These are phyloP conservation scores for Erysimum cheiranthoides DNA, from an alignment of 345 rosid species.

Conservation along the genomic window DNA sequence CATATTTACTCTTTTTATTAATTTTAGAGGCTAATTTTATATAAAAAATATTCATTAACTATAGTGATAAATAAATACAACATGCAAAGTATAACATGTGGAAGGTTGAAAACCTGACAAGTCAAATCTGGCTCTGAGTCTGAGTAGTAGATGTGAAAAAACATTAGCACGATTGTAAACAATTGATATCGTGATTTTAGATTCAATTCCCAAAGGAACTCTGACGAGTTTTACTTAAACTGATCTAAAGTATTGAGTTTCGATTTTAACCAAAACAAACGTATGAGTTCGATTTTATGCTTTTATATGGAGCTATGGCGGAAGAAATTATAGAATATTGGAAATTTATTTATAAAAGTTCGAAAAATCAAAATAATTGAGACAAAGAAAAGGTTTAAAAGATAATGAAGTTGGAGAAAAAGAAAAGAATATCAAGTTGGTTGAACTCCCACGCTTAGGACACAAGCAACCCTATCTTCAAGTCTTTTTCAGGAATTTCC, in stretches of 20 bases:
- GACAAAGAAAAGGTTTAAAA: neutral
- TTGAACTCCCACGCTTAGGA: constrained; percentile 26
- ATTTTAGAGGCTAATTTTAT: neutral
- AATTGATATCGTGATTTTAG: neutral
- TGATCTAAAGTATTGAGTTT: neutral
- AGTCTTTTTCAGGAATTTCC: constrained; percentile 33
- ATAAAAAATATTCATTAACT: neutral
- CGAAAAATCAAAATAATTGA: neutral
- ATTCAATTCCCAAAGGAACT: neutral
- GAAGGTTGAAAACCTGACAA: neutral
- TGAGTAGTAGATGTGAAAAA: neutral
- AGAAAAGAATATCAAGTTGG: constrained; percentile 28
- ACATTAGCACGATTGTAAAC: neutral
- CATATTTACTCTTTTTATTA: neutral
- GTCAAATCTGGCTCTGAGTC: neutral
- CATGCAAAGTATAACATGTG: neutral
- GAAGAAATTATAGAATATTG: neutral
- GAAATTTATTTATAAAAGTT: neutral
- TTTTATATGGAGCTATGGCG: neutral
- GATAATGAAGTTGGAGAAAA: neutral
- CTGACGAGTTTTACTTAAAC: neutral
- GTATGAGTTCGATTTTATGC: neutral
- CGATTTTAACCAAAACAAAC: neutral
- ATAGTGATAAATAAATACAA: neutral
- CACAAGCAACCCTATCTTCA: constrained; percentile 32